Evolutionary conservation across 345 rosid genomes (phyloP), one percentile per base, ranked within the genome.

Genomic region (Pistacia atlantica): DNA sequence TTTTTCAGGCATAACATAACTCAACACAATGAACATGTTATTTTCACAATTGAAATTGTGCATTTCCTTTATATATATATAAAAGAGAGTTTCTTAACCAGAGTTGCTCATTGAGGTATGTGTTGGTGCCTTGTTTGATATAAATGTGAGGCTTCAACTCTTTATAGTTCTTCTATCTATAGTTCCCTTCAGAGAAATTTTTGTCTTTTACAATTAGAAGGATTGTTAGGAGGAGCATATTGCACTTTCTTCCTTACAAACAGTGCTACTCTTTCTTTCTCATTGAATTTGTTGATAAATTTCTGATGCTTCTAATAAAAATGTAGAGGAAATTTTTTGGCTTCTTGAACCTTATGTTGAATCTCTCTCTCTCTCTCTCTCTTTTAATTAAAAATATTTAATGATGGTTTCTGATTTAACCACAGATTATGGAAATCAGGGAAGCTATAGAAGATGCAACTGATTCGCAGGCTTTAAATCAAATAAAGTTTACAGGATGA

Each of bases 361-460:
- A 22, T 22, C 25, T 22, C 25, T 22, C 25, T 22, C 25, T 22
- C 25, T 22, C 25, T 22, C 25, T 22, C 25, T 22, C 25, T 22
- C 25, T 22, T 22, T 64, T 60, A 17, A 31, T 31, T 49, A 10
- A 68, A 51, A 3, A 12, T 52, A 6, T 4, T 33, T 58, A 9
- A 58, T 42, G 25, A 28, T 57, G 11, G 33, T 80, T 45, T 67
- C 51, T 37, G 63, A 56, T 31, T 77, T 75, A 68, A 65, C 65
- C 75, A 76, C 88, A 95, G 99, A 85, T 95, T 77, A 86, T 95
- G 97, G 96, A 95, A 78, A 86, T 95, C 72, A 91, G 99, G 80
- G 98, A 93, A 89, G 88, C 91, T 18, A 93, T 95, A 67, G 89
- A 90, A 77, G 98, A 95, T 78, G 94, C 98, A 46, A 56, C 87